Base-by-base conservation (phyloP, 2,329 filamentous ascomycete species). In the Ilyonectria destructans region DNA sequence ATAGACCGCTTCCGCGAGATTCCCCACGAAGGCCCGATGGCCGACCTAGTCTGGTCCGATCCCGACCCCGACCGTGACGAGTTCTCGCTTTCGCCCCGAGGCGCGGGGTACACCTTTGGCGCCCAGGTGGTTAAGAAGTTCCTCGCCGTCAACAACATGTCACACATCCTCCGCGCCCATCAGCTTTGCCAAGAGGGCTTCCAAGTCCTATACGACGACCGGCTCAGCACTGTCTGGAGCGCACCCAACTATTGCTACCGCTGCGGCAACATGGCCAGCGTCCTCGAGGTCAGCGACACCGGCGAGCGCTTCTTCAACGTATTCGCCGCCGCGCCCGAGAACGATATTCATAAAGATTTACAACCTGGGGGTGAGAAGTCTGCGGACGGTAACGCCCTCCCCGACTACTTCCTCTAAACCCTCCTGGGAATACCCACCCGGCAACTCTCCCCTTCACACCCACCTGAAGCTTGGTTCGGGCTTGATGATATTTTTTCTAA, bases 1-100 rank as follows among this genome's bases (percentile, higher is more conserved):
- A 98, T 99, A 80, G 96, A 99, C 83, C 94, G 96, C 52, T 99
- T 98, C 86, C 92, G 96, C 74, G 96, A 99, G 80, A 99, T 99
- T 68, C 96, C 96, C 6, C 96, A 99, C 83, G 96, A 99, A 83
- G 96, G 96, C 0, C 96, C 96, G 37, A 99, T 99, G 96, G 96
- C 96, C n/a, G 96, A 99, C 81, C 86, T 99, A 6, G 96, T 99
- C 35, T 99, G 96, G 96, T 97, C 95, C 21, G 96, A 99, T 80
- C 96, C 96, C 0, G 96, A 99, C 80, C 92, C 94, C n/a, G 96
- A 99, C 76, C 90, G 95, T 65, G 96, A 99, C 82, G 96, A 99
- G 81, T 99, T 99, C 82, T 97, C 93, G 7, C 88, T 99, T 17
- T 97, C 93, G 8, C 96, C 96, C 2, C 89, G 96, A 69, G 96